A percentile compares a stretch with the other conserved stretches of the same genome.
Evolutionary conservation across 306 rosid genomes (phyloP).

Genomic region (Oemleria cerasiformis): DNA sequence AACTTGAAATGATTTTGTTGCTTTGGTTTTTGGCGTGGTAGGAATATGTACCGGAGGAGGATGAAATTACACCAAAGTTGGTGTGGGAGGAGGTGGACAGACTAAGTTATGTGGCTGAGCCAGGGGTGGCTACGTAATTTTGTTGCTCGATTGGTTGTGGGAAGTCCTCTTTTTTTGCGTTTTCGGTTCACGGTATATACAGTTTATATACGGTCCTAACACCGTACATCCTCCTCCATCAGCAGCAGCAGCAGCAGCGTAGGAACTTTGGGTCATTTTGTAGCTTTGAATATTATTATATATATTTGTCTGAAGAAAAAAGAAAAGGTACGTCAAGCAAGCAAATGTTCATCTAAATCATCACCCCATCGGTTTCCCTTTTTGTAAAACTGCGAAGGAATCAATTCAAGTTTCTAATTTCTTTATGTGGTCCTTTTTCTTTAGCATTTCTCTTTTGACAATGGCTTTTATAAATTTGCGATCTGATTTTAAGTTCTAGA

Average conservation of each 20-base stretch:
- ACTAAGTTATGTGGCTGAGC: conserved; percentile 55
- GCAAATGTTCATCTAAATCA: background rate
- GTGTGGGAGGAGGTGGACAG: conserved; percentile 88
- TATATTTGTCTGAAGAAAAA: background rate
- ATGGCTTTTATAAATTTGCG: no score
- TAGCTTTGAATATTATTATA: conserved; percentile 11
- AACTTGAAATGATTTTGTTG: background rate
- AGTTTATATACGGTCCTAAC: conserved; percentile 7
- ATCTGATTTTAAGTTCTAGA: no score
- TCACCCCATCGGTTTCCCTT: conserved; percentile 4
- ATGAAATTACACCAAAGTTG: conserved; percentile 84
- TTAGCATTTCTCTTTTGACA: no score
- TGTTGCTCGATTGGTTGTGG: conserved; percentile 13
- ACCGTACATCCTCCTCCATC: background rate
- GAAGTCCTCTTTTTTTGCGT: conserved; percentile 17
- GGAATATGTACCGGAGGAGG: conserved; percentile 89
- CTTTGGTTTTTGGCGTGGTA: conserved; percentile 23
- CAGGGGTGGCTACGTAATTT: conserved; percentile 72
- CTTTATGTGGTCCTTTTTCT: no score
- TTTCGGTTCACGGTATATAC: conserved; percentile 55
- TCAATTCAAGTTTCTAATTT: conserved; percentile 9
- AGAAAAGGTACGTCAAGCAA: background rate
- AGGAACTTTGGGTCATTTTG: conserved; percentile 22
- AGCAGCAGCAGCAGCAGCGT: conserved; percentile 3
- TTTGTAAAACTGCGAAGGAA: conserved; percentile 7